Evolutionary conservation across 1,139 yeast species (phyloP).

Genomic region (Geotrichum histeridarum): DNA sequence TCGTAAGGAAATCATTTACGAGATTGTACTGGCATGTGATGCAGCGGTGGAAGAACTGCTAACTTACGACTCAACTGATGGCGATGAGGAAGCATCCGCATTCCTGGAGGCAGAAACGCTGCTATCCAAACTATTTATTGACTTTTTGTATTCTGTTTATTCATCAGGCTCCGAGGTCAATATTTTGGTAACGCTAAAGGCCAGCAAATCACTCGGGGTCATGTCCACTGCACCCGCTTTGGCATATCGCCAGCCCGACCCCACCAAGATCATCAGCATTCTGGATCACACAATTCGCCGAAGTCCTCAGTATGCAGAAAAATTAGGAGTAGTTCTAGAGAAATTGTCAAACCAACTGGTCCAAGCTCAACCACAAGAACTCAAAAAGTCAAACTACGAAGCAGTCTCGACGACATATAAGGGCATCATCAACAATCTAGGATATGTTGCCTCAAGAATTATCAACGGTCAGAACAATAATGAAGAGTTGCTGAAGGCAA

Average conservation of each 20-base stretch:
- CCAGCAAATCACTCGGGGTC: constrained; percentile 24
- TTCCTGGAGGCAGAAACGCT: constrained; percentile 3
- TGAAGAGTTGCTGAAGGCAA: background rate
- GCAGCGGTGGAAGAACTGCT: constrained; percentile 18
- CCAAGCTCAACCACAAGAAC: background rate
- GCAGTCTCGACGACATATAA: constrained; percentile 2
- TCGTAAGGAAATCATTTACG: constrained; percentile 17
- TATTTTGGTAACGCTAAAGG: constrained; percentile 19
- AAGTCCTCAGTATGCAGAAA: background rate
- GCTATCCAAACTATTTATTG: constrained; percentile 13
- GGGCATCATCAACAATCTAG: constrained; percentile 9
- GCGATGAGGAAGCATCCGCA: constrained; percentile 9
- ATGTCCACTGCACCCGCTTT: constrained; percentile 16
- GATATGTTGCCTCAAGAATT: constrained; percentile 3
- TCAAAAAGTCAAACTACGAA: constrained; percentile 2
- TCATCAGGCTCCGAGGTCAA: constrained; percentile 4
- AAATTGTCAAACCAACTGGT: constrained; percentile 9
- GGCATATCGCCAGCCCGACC: background rate
- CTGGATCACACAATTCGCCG: constrained; percentile 1
- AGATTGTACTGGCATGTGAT: constrained; percentile 21
- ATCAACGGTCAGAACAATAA: background rate
- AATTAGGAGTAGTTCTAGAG: constrained; percentile 7
- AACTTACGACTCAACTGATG: background rate
- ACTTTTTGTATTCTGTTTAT: constrained; percentile 10
- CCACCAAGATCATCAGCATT: background rate